Percentiles rank a stretch among this genome's conserved stretches.
These are phyloP conservation scores for Yamadazyma triangularis DNA, from an alignment of 1,139 yeast species.

Conservation along the genomic window DNA sequence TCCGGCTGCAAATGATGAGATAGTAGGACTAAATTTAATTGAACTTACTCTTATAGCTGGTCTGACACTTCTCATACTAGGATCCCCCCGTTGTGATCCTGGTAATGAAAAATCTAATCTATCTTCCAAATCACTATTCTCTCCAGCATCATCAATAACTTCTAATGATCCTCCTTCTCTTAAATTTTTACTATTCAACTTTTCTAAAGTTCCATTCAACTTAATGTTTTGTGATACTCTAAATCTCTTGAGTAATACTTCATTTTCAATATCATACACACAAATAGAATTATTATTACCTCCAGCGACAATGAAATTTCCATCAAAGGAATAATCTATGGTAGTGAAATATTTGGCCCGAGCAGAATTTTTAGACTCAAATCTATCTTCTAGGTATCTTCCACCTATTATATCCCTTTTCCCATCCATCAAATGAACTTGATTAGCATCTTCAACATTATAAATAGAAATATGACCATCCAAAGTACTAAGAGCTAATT, in stretches of 20 bases:
- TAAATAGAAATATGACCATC: conserved; percentile 85
- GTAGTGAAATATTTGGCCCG: conserved; percentile 83
- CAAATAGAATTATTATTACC: conserved; percentile 92
- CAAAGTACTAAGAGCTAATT: conserved; percentile 81
- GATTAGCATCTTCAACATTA: conserved; percentile 79
- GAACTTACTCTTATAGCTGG: conserved; percentile 80
- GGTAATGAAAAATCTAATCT: conserved; percentile 75
- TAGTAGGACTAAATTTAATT: conserved; percentile 84
- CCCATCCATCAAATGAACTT: conserved; percentile 80
- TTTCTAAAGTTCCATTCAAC: conserved; percentile 80
- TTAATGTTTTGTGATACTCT: conserved; percentile 86
- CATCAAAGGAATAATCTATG: conserved; percentile 85
- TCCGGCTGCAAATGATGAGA: conserved; percentile 89
- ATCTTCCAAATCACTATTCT: conserved; percentile 80
- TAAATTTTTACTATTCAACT: conserved; percentile 73
- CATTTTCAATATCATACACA: conserved; percentile 82
- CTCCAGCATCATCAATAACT: conserved; percentile 80
- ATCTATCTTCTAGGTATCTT: conserved; percentile 76
- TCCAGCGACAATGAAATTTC: conserved; percentile 80
- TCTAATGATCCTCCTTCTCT: conserved; percentile 89
- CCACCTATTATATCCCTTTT: conserved; percentile 86
- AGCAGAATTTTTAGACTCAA: conserved; percentile 73
- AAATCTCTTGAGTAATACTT: conserved; percentile 77
- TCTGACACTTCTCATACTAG: conserved; percentile 69
- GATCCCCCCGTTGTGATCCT: conserved; percentile 85